Conservation (phyloP, 257 asterid genomes). For the Nicotiana otophora region DNA sequence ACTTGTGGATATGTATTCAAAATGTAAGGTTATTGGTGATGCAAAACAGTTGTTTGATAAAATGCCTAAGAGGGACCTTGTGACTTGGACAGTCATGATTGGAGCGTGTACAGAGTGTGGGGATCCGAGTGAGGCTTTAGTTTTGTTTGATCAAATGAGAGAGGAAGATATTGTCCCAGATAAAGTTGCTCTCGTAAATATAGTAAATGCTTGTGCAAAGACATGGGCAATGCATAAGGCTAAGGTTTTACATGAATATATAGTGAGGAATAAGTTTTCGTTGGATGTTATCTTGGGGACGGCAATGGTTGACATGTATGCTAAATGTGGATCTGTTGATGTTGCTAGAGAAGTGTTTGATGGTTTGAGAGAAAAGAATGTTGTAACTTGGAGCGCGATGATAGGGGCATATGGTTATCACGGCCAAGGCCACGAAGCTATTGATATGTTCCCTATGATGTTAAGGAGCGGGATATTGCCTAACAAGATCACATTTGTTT, state of each 20-base stretch:
- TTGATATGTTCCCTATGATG: constrained; percentile 41
- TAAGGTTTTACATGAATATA: constrained; percentile 29
- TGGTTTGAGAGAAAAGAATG: constrained; percentile 33
- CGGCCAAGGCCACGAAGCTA: constrained; percentile 49
- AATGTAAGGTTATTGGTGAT: constrained; percentile 33
- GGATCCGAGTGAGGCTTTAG: constrained; percentile 33
- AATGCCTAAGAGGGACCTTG: constrained; percentile 45
- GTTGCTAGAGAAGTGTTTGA: constrained; percentile 44
- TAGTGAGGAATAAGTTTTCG: constrained; percentile 16
- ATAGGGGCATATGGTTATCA: constrained; percentile 58
- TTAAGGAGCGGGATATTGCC: constrained; percentile 33
- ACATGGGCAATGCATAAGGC: constrained; percentile 49
- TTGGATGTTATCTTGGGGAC: constrained; percentile 47
- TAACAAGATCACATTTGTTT: constrained; percentile 40
- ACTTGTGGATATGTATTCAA: constrained; percentile 50
- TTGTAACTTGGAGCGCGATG: constrained; percentile 52
- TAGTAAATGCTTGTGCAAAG: constrained; percentile 51
- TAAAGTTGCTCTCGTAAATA: constrained; percentile 42
- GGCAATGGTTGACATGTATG: constrained; percentile 50
- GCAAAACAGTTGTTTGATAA: constrained; percentile 39
- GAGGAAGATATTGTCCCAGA: constrained; percentile 38
- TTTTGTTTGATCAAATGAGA: constrained; percentile 43
- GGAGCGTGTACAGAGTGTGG: constrained; percentile 58
- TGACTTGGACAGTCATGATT: constrained; percentile 57
- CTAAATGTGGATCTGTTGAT: constrained; percentile 48